Evolutionary conservation across 148 eudicot species (phyloP).

Genomic region (Suaeda aralocaspica): DNA sequence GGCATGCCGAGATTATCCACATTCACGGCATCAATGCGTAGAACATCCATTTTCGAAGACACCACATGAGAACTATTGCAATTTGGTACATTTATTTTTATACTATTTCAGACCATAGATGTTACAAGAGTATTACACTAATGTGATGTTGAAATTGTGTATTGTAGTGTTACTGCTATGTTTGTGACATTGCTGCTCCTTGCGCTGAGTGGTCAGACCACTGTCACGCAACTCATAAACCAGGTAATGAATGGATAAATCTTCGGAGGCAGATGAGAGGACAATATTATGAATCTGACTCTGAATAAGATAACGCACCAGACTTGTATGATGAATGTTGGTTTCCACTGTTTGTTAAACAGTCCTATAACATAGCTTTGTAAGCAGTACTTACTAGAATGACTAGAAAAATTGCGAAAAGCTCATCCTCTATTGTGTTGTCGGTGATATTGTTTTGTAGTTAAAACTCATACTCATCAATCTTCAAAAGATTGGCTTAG

Average conservation of each 20-base stretch:
- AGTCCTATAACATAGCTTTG: too few relatives aligned
- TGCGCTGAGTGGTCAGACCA: conserved; percentile 32
- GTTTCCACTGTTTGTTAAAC: too few relatives aligned
- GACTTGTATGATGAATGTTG: too few relatives aligned
- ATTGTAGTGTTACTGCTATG: conserved; percentile 49
- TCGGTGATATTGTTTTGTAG: too few relatives aligned
- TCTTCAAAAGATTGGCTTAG: too few relatives aligned
- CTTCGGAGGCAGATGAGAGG: neutral
- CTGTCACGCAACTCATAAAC: conserved; percentile 15
- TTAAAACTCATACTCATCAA: too few relatives aligned
- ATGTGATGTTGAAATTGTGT: too few relatives aligned
- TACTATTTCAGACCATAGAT: too few relatives aligned
- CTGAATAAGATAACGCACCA: neutral
- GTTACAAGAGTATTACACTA: too few relatives aligned
- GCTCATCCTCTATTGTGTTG: too few relatives aligned
- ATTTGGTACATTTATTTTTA: conserved; percentile 34
- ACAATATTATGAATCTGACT: conserved; percentile 10
- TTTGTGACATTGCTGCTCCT: conserved; percentile 46
- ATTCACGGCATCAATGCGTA: conserved; percentile 55
- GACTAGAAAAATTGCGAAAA: too few relatives aligned
- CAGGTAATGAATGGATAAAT: neutral
- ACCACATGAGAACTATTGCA: conserved; percentile 39
- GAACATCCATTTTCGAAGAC: conserved; percentile 45
- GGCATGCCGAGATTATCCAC: conserved; percentile 69
- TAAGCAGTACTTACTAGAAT: too few relatives aligned